Base-by-base conservation (phyloP, 2,329 filamentous ascomycete genomes). In the Botrytis pseudocinerea region DNA sequence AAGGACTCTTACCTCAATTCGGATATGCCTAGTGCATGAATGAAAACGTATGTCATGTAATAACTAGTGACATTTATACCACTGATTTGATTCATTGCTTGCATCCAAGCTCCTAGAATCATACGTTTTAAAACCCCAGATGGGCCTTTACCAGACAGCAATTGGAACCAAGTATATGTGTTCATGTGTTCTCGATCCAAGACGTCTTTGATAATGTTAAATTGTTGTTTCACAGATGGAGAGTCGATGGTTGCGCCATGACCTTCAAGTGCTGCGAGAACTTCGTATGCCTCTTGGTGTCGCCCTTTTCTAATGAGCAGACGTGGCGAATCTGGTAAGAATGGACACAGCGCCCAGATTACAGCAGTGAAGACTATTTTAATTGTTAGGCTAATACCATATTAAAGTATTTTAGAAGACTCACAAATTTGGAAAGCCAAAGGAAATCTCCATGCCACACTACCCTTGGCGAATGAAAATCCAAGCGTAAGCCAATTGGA, bases 401-500 rank as follows among this genome's bases (percentile, higher is more conserved):
- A 20, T 44, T 8, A 28, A 48, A 5, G 40, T 22, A 14, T 44
- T 4, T n/a, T n/a, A 18, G 6, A 10, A n/a, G 1, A 9, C 57
- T 48, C 46, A 70, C 57, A 70, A 14, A 70, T 85, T 76, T 88
- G 86, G 78, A 89, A 86, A 3, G 85, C 86, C n/a, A 91, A 82
- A 0, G 90, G 89, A 78, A 91, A 90, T 4, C 89, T 84, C 90
- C 89, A 89, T 0, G 84, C 81, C 32, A 87, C 83, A 64, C 83
- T 83, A 2, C 82, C 69, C 16, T 62, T 70, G 12, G 85, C 83
- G 76, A 87, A 89, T 2, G 85, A 87, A 75, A 89, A 83, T 25
- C 87, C 88, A 57, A 88, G 85, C 75, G 90, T 87, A 65, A 90
- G 83, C 88, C 88, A 90, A 80, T 89, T 89, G 2, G 46, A 65